These are phyloP conservation scores for Colletotrichum tropicicola DNA, from an alignment of 2,329 filamentous ascomycete species.

Conservation along the genomic window DNA sequence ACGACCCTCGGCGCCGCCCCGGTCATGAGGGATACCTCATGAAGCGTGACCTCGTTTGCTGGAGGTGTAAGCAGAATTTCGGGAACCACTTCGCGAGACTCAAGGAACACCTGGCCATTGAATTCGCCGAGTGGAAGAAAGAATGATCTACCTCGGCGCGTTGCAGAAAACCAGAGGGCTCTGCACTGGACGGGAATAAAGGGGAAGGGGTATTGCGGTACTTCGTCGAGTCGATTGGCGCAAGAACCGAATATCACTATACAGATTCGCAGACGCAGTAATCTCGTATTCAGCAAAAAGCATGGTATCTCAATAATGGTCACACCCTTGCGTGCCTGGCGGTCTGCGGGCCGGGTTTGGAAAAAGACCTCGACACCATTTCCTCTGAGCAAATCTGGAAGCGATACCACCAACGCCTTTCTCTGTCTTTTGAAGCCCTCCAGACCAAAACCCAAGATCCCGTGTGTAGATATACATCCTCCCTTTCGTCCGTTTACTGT, in stretches of 20 bases:
- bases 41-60: slow-evolving; percentile 76
- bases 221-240: too few relatives aligned
- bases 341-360: not conserved
- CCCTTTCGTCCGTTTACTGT: slow-evolving; percentile 15
- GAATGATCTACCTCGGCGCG: too few relatives aligned
- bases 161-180: too few relatives aligned
- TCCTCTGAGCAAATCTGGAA: slow-evolving; percentile 2
- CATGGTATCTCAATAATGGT: slow-evolving; percentile 10
- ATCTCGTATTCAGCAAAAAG: slow-evolving; percentile 13
- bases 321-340: not conserved
- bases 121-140: slow-evolving; percentile 80
- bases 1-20: slow-evolving; percentile 71
- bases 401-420: slow-evolving; percentile 4
- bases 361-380: slow-evolving; percentile 8
- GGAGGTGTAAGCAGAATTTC: slow-evolving; percentile 83
- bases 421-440: not conserved
- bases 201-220: not conserved
- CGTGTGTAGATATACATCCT: slow-evolving; percentile 10
- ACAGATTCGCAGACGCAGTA: not conserved
- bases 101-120: slow-evolving; percentile 78
- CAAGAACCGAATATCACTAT: not conserved
- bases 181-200: too few relatives aligned
- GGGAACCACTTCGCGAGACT: slow-evolving; percentile 77
- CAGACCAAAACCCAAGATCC: not conserved
- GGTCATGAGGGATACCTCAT: slow-evolving; percentile 65